Base-by-base conservation (phyloP, 2,329 filamentous ascomycete genomes). In the Colletotrichum orbiculare region DNA sequence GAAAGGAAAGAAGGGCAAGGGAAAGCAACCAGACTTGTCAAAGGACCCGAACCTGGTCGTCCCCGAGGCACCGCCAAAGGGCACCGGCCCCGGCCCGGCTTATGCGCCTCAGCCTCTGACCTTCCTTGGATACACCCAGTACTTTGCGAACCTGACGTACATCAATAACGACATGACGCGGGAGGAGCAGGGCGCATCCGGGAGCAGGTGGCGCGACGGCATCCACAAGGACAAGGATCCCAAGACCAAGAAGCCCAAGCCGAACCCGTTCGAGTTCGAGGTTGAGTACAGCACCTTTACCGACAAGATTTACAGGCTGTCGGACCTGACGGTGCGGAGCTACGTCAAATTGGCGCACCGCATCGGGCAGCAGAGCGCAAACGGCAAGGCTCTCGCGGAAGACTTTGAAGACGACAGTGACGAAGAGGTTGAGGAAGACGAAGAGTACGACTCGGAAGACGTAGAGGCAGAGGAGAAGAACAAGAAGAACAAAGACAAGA, bases 111-210 rank as follows among this genome's bases (percentile, higher is more conserved):
- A 99, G 74, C 82, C 92, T 0, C 82, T 98, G 42, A 92, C 93
- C 0, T 82, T 94, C 67, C 84, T 91, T 3, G 89, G 92, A 6
- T 97, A 93, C 76, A 93, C 89, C 4, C 96, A 99, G 73, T 97
- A 96, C 77, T 97, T 89, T 76, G 94, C 95, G 66, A 99, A 99
- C 75, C 81, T 99, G n/a, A 98, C 95, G 0, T 81, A 87, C 64
- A 90, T 97, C 78, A 96, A 98, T 78, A 92, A 94, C 71, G 87
- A 91, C 65, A 83, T 89, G 52, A 73, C 77, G 2, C 71, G 69
- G 15, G 72, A 75, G 9, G 73, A 75, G 3, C 68, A 72, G 3
- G 68, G 68, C 9, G 68, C 74, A n/a, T 76, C 77, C 8, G 48
- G 73, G 8, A 69, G 73, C 37, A 83, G 82, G 67, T 91, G 90